Evolutionary conservation across 306 rosid species (phyloP), one percentile per base, ranked within the genome.

Genomic region (Lablab purpureus): DNA sequence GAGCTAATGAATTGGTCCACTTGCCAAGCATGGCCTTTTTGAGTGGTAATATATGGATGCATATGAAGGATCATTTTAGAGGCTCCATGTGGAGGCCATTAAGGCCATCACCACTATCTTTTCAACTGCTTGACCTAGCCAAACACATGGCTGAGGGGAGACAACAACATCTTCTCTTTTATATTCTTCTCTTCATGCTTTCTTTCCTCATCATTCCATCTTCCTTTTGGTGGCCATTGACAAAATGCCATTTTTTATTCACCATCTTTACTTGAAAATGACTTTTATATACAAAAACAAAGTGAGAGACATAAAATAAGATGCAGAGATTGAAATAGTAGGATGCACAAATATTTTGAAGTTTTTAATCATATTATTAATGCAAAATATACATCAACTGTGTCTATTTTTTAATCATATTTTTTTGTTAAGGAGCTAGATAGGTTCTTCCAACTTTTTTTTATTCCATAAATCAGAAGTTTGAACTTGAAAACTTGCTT

Each of bases 1-100:
- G 47, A 82, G 2, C 17, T 23, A 55, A 45, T 49, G 84, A 74
- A 73, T 40, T 77, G 73, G 75, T 62, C 77, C 67, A 32, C 55
- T 28, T 50, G 74, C 66, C 46, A 71, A 19, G 36, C 71, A 73
- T 41, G 65, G 10, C 1, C 32, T 66, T 72, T 68, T 25, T 23
- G 41, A 7, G 55, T 43, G 30, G 0, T 54, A 22, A 74, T 41
- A 25, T 36, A 73, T 71, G 82, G 83, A 67, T 41, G 76, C 69
- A 37, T 87, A 45, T 76, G 3, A 64, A 68, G 71, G 74, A 52
- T 79, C 67, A 52, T 59, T 73, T 28, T 47, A 62, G 71, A 56
- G 89, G 69, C 87, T 92, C 97, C 97, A 92, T 22, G 82, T 92
- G 97, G 94, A 90, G 78, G 66, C 69, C 69, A 21, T 71, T 80